Evolutionary conservation across 202 grass and related monocot species (phyloP).

Genomic region (Bolboschoenoplectus hybrid): DNA sequence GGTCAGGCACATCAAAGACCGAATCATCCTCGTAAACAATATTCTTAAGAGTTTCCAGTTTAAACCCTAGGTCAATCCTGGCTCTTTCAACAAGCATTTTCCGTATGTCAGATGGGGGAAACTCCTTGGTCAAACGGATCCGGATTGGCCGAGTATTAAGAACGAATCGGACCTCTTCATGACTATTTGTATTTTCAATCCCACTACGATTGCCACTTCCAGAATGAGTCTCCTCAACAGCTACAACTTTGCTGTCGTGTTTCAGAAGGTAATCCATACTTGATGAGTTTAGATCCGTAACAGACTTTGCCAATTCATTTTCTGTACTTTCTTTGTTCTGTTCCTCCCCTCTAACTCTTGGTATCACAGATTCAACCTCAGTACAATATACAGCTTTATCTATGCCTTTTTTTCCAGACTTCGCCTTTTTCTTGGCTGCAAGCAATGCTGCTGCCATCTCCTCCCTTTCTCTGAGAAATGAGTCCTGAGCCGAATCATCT

Average conservation of each 20-base stretch:
- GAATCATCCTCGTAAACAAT: constrained; percentile 48
- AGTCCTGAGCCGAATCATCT: not conserved
- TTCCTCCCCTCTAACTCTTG: not conserved
- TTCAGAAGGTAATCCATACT: not conserved
- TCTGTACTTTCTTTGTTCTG: constrained; percentile 8
- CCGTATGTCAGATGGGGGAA: constrained; percentile 15
- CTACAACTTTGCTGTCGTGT: not conserved
- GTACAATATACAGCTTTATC: not conserved
- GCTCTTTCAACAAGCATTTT: constrained; percentile 35
- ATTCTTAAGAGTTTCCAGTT: constrained; percentile 30
- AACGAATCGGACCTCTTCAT: not conserved
- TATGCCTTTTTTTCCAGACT: constrained; percentile 5
- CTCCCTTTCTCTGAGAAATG: constrained; percentile 11
- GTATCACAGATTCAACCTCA: constrained; percentile 13
- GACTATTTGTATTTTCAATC: constrained; percentile 16
- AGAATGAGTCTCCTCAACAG: not conserved
- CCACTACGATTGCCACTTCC: not conserved
- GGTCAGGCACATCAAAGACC: constrained; percentile 59
- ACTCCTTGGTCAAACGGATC: constrained; percentile 31
- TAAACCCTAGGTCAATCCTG: not conserved
- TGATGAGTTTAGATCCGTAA: not conserved
- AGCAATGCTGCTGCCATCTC: constrained; percentile 33
- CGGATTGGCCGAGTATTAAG: constrained; percentile 4
- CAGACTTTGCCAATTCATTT: not conserved
- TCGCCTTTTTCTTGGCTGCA: constrained; percentile 31